Conservation (phyloP, 2,329 filamentous ascomycete genomes). For the Cytospora schulzeri region DNA sequence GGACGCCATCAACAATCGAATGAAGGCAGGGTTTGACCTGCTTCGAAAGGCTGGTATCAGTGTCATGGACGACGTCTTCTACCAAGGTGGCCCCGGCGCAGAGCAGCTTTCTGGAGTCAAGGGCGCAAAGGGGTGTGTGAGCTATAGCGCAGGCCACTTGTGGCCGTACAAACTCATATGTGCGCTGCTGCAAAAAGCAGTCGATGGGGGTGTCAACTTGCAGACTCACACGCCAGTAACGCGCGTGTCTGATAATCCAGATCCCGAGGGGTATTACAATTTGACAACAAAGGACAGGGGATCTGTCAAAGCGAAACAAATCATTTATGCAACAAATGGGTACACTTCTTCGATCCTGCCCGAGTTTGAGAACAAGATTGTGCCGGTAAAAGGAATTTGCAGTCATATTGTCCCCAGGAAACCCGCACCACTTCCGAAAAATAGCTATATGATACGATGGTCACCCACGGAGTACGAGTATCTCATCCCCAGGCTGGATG, state of each 20-base stretch:
- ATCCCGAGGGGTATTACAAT: slow-evolving; percentile 28
- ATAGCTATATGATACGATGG: slow-evolving; percentile 32
- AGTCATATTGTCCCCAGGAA: slow-evolving; percentile 28
- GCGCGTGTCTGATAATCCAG: slow-evolving; percentile 27
- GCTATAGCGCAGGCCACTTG: slow-evolving; percentile 35
- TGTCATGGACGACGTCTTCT: slow-evolving; percentile 36
- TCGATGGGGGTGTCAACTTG: slow-evolving; percentile 33
- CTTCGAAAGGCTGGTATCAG: slow-evolving; percentile 36
- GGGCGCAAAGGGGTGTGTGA: slow-evolving; percentile 39
- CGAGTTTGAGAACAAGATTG: slow-evolving; percentile 36
- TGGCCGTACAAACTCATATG: slow-evolving; percentile 40
- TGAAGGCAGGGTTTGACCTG: slow-evolving; percentile 36
- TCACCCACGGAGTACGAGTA: slow-evolving; percentile 37
- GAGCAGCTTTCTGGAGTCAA: slow-evolving; percentile 41
- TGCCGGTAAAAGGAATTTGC: slow-evolving; percentile 38
- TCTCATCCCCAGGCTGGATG: slow-evolving; percentile 44
- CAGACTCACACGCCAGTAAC: slow-evolving; percentile 35
- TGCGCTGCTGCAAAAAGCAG: slow-evolving; percentile 31
- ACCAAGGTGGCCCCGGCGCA: slow-evolving; percentile 33
- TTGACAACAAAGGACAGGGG: slow-evolving; percentile 29
- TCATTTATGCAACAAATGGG: slow-evolving; percentile 40
- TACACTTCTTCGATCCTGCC: slow-evolving; percentile 39
- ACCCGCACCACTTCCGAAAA: slow-evolving; percentile 26
- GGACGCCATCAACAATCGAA: slow-evolving; percentile 27
- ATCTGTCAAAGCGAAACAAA: slow-evolving; percentile 29